A percentile compares a stretch with the other conserved stretches of the same genome.
Conservation (phyloP, 2,329 filamentous ascomycete species). For the Magnaporthiopsis rhizophila region DNA sequence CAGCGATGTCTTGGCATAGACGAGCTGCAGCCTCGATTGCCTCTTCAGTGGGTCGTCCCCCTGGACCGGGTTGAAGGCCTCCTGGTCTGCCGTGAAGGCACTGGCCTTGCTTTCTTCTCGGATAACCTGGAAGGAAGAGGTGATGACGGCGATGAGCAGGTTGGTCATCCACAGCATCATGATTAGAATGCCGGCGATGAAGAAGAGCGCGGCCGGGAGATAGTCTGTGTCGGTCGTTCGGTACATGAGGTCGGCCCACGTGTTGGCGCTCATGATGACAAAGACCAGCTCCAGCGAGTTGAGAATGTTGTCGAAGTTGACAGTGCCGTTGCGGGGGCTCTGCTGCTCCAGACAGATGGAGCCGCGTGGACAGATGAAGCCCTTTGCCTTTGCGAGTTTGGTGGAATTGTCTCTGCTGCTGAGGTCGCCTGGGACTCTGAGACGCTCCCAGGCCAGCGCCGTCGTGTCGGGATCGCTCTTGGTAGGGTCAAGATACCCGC, state of each 20-base stretch:
- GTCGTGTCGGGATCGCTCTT: slow-evolving; percentile 40
- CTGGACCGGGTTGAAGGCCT: slow-evolving; percentile 24
- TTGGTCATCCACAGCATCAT: slow-evolving; percentile 96
- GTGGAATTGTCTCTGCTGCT: slow-evolving; percentile 25
- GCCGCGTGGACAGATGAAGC: slow-evolving; percentile 76
- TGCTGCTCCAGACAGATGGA: slow-evolving; percentile 73
- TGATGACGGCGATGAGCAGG: slow-evolving; percentile 91
- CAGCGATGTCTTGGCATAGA: slow-evolving; percentile 66
- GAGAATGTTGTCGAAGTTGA: slow-evolving; percentile 91
- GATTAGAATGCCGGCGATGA: slow-evolving; percentile 70
- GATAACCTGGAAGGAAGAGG: slow-evolving; percentile 96
- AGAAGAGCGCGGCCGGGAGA: slow-evolving; percentile 72
- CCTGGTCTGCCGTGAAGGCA: slow-evolving; percentile 76
- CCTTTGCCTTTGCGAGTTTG: slow-evolving; percentile 48
- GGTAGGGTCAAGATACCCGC: slow-evolving; percentile 62
- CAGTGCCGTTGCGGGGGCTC: slow-evolving; percentile 76
- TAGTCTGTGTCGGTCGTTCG: slow-evolving; percentile 90
- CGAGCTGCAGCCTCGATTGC: slow-evolving; percentile 49
- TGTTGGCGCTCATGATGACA: slow-evolving; percentile 97
- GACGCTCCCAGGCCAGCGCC: slow-evolving; percentile 56
- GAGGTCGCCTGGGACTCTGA: slow-evolving; percentile 26
- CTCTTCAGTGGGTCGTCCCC: slow-evolving; percentile 33
- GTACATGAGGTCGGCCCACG: slow-evolving; percentile 91
- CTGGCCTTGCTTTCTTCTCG: slow-evolving; percentile 91
- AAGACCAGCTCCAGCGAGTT: slow-evolving; percentile 93